Base-by-base conservation (phyloP, 148 eudicot genomes). In the Agrostemma githago region DNA sequence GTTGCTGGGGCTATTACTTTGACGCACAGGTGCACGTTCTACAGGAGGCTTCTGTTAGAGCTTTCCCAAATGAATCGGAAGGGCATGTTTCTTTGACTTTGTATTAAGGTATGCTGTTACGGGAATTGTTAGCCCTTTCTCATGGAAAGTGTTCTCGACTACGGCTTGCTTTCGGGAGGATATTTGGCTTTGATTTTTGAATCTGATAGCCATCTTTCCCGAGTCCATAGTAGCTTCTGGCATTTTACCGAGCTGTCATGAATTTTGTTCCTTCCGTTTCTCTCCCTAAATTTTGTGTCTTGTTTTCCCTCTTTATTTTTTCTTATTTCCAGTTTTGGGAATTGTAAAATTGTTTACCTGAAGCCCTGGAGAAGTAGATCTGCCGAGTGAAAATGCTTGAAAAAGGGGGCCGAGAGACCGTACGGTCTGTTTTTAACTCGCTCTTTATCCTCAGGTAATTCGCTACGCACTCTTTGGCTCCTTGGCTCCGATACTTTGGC, bases 91-190 rank as follows among this genome's bases (percentile, higher is more conserved):
- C 71, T 80, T 80, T 81, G 80, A 74, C 75, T 84, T 67, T 78
- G 73, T 83, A 62, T 75, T 51, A 79, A 84, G 94, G 94, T 87
- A 89, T 85, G 93, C 84, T n/a, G 73, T 74, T 72, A 60, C 66
- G 81, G 66, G 71, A 57, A 44, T 71, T 59, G 21, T 12, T 77
- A 73, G 71, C 72, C 38, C 58, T 69, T 73, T 41, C 39, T 66
- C 76, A 63, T 14, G 6, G 41, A 54, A 64, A 60, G 57, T 64
- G 72, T 70, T 17, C 11, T 58, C 73, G 8, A 58, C 56, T 34
- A 62, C 44, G 62, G 77, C 51, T 66, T 42, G 72, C 19, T 58
- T 38, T 46, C 51, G 62, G 16, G 14, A 66, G 62, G 43, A 73
- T 51, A 19, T 51, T 46, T 61, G 20, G 20, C 48, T 19, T 19